Evolutionary conservation across 352 stramenopile genomes (phyloP).

Genomic region (Globisporangium yorkense): DNA sequence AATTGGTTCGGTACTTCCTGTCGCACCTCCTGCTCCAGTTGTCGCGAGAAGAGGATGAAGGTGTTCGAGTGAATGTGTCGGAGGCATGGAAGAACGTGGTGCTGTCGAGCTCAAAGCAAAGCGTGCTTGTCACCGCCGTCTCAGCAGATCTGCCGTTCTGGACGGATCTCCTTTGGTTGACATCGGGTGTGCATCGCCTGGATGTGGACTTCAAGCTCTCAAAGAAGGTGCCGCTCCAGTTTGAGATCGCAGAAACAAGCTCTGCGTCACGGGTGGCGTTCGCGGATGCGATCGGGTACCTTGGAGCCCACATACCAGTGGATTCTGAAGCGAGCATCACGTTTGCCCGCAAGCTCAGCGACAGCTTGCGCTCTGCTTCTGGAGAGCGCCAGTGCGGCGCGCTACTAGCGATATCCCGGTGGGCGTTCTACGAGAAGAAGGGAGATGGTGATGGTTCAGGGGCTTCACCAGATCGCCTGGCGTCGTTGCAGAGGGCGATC

Average conservation of each 20-base stretch:
- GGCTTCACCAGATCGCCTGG: background rate
- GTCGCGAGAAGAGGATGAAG: constrained; percentile 34
- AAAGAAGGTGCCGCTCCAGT: background rate
- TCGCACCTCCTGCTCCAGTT: constrained; percentile 63
- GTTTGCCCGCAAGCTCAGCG: constrained; percentile 17
- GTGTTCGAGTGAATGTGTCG: constrained; percentile 23
- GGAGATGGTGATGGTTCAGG: constrained; percentile 1
- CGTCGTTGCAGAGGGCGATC: constrained; percentile 20
- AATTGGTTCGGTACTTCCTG: constrained; percentile 26
- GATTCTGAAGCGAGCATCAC: constrained; percentile 10
- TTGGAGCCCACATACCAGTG: constrained; percentile 26
- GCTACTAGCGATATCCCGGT: constrained; percentile 45
- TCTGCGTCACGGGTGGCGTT: constrained; percentile 39
- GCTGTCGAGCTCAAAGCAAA: constrained; percentile 14
- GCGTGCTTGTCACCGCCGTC: constrained; percentile 19
- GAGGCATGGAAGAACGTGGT: constrained; percentile 38
- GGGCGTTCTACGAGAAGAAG: constrained; percentile 38
- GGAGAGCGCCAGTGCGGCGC: constrained; percentile 59
- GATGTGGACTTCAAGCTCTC: constrained; percentile 17
- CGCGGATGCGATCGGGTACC: constrained; percentile 50
- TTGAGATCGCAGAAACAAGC: constrained; percentile 11
- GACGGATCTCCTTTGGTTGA: constrained; percentile 51
- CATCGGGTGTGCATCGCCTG: constrained; percentile 21
- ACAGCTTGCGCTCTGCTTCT: constrained; percentile 28
- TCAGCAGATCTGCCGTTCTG: constrained; percentile 21